These are phyloP conservation scores for Achlya hypogyna DNA, from an alignment of 352 stramenopile genomes.

Conservation along the genomic window DNA sequence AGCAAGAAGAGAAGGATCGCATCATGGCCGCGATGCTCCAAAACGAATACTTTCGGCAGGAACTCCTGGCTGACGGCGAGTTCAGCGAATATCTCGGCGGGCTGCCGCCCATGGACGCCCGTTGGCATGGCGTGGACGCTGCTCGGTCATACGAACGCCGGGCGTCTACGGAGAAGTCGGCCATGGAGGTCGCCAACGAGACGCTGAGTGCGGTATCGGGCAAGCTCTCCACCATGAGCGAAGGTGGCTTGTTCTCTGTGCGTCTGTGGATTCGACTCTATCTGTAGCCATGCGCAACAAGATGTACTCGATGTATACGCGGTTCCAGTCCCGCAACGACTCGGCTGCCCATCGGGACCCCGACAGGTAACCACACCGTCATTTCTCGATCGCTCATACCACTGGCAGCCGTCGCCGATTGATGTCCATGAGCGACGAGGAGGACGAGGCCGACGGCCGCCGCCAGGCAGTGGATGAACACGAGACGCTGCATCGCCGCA, in stretches of 20 bases:
- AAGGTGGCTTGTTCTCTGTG: slow-evolving; percentile 32
- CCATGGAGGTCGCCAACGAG: slow-evolving; percentile 58
- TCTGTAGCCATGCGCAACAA: slow-evolving; percentile 72
- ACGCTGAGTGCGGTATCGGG: slow-evolving; percentile 58
- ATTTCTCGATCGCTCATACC: background rate
- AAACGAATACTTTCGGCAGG: slow-evolving; percentile 57
- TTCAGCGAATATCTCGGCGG: slow-evolving; percentile 55
- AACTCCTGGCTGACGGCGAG: slow-evolving; percentile 59
- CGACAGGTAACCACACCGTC: slow-evolving; percentile 34
- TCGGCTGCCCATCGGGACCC: slow-evolving; percentile 38
- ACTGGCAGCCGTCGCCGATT: slow-evolving; percentile 48
- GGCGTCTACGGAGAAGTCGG: slow-evolving; percentile 44
- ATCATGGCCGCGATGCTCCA: slow-evolving; percentile 72
- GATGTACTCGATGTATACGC: slow-evolving; percentile 75
- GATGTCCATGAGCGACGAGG: slow-evolving; percentile 60
- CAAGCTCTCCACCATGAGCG: slow-evolving; percentile 69
- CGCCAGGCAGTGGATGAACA: background rate
- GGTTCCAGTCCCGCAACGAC: slow-evolving; percentile 64
- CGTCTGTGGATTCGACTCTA: background rate
- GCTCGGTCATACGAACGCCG: slow-evolving; percentile 1
- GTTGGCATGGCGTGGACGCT: no score
- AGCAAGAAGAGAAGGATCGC: slow-evolving; percentile 63
- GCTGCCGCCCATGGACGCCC: background rate
- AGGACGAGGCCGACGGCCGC: slow-evolving; percentile 27
- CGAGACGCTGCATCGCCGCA: slow-evolving; percentile 6